Base-by-base conservation (phyloP, 2,329 filamentous ascomycete species). In the Amylocarpus encephaloides region DNA sequence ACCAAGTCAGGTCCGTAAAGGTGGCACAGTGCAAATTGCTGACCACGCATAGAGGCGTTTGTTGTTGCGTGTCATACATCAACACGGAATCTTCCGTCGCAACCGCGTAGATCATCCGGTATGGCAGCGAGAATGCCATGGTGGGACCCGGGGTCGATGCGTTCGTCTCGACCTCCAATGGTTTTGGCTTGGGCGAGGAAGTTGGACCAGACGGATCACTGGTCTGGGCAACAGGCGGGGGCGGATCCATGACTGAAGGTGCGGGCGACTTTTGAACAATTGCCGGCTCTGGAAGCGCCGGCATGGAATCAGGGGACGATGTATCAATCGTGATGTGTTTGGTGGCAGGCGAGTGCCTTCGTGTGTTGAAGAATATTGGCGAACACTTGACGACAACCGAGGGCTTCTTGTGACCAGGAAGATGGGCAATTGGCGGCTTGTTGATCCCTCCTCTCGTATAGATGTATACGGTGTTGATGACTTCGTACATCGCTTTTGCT, bases 11-110 rank as follows among this genome's bases (percentile, higher is more conserved):
- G 66, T 98, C 93, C 0, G 93, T 98, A 65, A 98, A 98, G 0
- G 93, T 97, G 4, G 93, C 91, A 67, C 92, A 95, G 68, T 98
- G 93, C 57, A 98, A 71, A 64, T 98, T 98, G 77, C 90, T 97
- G 43, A 98, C 92, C 35, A 97, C 79, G 66, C 90, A 95, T 33
- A 98, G 74, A 2, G 93, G 93, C 6, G 89, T 94, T 63, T 91
- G 86, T 66, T 98, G 93, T 65, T 98, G 93, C 0, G 93, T 98
- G 68, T 98, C 93, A 65, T 98, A 98, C 18, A 98, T 77, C 39
- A 96, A 74, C 3, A 98, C 88, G 0, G 93, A 88, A 69, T 98
- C 93, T 66, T 97, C 92, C 0, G 93, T 98, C 6, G 93, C 94
- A 34, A 98, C 92, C 3, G 92, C 93, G 69, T 97, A 98, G 0